These are phyloP conservation scores for Trichophaea hybrida DNA, from an alignment of 2,329 filamentous ascomycete species.

Conservation along the genomic window DNA sequence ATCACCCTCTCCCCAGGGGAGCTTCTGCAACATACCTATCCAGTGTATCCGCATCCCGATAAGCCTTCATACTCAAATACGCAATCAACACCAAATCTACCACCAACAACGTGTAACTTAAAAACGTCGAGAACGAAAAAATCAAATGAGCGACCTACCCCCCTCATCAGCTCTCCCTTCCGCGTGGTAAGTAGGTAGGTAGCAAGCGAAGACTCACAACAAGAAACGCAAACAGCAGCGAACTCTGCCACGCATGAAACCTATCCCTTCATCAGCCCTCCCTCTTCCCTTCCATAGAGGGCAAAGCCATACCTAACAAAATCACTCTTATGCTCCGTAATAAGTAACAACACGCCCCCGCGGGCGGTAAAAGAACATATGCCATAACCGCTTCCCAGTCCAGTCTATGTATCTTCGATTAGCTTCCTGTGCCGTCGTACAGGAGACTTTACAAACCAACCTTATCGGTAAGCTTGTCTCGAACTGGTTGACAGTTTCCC, in stretches of 20 bases:
- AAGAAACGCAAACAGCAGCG: conserved; percentile 60
- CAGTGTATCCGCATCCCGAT: conserved; percentile 60
- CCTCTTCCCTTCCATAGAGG: neutral
- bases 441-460: conserved; percentile 4
- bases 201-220: conserved; percentile 35
- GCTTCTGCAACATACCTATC: conserved; percentile 38
- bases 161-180: conserved; percentile 17
- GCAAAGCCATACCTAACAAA: conserved; percentile 89
- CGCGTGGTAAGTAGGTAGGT: conserved; percentile 11
- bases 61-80: conserved; percentile 64
- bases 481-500: conserved; percentile 60
- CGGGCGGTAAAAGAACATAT: conserved; percentile 70
- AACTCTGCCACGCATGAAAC: conserved; percentile 94
- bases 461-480: conserved; percentile 78
- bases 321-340: conserved; percentile 87
- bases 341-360: conserved; percentile 67
- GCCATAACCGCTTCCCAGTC: conserved; percentile 85
- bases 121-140: conserved; percentile 67
- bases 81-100: conserved; percentile 62
- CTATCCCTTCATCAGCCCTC: conserved; percentile 33
- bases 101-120: conserved; percentile 72
- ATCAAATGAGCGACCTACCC: conserved; percentile 56
- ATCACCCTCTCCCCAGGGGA: neutral
- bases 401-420: conserved; percentile 31
- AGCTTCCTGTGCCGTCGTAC: neutral